Evolutionary conservation across 306 rosid species (phyloP), one percentile per base, ranked within the genome.

Genomic region (Lotus japonicus): DNA sequence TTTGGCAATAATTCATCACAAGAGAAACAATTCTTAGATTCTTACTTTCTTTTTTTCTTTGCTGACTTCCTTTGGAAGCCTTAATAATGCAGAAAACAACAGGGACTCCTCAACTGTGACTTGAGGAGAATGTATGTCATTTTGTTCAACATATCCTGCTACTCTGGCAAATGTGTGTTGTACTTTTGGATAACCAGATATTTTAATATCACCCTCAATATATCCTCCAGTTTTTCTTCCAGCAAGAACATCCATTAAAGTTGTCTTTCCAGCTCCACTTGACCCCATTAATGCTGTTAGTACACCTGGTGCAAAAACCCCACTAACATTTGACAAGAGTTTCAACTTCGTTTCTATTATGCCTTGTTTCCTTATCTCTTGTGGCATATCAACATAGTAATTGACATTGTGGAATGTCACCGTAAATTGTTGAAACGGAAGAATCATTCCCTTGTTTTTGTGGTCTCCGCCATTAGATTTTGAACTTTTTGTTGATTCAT

Each of bases 241-340:
- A 14, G 97, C 95, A 36, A 91, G 90, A 28, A 91, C 97, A 64
- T 91, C 97, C 97, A 91, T 88, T 73, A 91, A 64, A 62, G 97
- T 91, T 64, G 97, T 90, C 84, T 90, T 88, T 60, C 95, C 97
- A 6, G 97, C 97, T 45, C 97, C 97, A 68, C 97, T 91, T 28
- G 97, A 66, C 31, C 97, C 97, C 56, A 88, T 94, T 31, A 88
- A 71, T 57, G 97, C 97, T 45, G 95, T 88, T 28, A 91, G 95
- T 55, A 91, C 84, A 12, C 92, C 97, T 0, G 95, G 97, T 42
- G 95, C 84, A 79, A 91, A 88, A 9, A 91, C 90, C 18, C 97
- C 95, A 3, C 92, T 86, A 58, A 91, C 97, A 38, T 81, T 78
- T 7, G 92, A 81, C 84, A 88, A 80, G 45, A 91, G 92, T 43